A percentile compares a stretch with the other conserved stretches of the same genome.
phyloP scores from a whole-genome alignment of 2,329 filamentous ascomycete genomes.

The Emericellopsis atlantica region DNA sequence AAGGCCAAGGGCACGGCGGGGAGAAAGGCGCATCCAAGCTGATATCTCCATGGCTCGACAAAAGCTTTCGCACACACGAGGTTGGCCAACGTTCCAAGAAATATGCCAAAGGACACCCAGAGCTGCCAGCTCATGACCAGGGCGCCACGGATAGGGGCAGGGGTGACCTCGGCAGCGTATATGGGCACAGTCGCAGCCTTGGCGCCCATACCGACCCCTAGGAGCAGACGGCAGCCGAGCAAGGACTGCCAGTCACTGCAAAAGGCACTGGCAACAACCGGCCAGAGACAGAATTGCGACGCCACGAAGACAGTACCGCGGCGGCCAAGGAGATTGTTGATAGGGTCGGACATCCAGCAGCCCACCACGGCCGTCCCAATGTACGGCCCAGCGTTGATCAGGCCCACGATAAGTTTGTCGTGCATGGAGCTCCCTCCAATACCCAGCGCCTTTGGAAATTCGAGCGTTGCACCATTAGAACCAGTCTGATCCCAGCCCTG shows the following conservation, averaged over 20 bases:
- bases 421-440: constrained; percentile 19
- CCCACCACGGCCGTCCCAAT: constrained; percentile 36
- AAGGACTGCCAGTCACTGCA: constrained; percentile 61
- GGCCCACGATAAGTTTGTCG: constrained; percentile 43
- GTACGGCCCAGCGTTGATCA: constrained; percentile 49
- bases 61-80: constrained; percentile 16
- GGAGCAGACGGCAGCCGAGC: constrained; percentile 55
- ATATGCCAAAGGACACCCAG: constrained; percentile 51
- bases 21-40: constrained; percentile 37
- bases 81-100: constrained; percentile 34
- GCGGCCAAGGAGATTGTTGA: constrained; percentile 31
- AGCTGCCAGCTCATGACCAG: constrained; percentile 75
- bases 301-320: constrained; percentile 55
- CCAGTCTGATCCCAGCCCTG: constrained; percentile 61
- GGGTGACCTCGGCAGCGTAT: constrained; percentile 63
- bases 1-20: constrained; percentile 49
- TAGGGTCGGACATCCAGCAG: constrained; percentile 55
- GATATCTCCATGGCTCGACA: constrained; percentile 1
- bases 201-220: constrained; percentile 70
- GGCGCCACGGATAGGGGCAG: constrained; percentile 57
- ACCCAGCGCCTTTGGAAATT: constrained; percentile 41
- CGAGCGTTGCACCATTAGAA: constrained; percentile 49
- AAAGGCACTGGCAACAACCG: constrained; percentile 58
- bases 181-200: constrained; percentile 64
- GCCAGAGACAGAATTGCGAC: constrained; percentile 58